Percentiles rank a stretch among this genome's conserved stretches.
These are phyloP conservation scores for Coprinopsis marcescibilis DNA, from an alignment of 768 basidiomycete genomes.

Conservation along the genomic window DNA sequence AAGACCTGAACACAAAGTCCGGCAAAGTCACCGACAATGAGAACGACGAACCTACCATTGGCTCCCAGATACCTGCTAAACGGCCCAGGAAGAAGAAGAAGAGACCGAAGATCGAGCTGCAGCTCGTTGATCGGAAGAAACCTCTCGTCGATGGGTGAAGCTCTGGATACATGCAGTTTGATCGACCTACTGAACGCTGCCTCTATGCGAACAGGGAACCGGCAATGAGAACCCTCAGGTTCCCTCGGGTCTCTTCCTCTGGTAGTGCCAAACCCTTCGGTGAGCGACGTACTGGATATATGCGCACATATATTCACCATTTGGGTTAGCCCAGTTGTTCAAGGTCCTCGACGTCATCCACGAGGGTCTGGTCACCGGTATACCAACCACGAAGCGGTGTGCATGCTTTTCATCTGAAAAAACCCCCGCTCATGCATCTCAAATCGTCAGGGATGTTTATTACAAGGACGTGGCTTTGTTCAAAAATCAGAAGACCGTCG, in stretches of 20 bases:
- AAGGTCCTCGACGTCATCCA: conserved; percentile 64
- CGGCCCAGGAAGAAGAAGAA: conserved; percentile 8
- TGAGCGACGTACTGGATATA: conserved; percentile 14
- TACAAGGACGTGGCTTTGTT: conserved; percentile 83
- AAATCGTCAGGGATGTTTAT: conserved; percentile 66
- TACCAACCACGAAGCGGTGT: conserved; percentile 64
- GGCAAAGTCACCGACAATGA: too few species aligned
- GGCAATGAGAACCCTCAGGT: conserved; percentile 23
- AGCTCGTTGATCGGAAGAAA: conserved; percentile 30
- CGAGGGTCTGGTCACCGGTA: conserved; percentile 48
- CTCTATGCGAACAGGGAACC: conserved; percentile 11
- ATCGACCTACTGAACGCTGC: conserved; percentile 1
- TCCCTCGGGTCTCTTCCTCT: conserved; percentile 27
- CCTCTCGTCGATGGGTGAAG: conserved; percentile 21
- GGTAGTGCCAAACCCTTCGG: conserved; percentile 38
- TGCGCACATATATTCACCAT: conserved; percentile 9
- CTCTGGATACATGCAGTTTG: conserved; percentile 1
- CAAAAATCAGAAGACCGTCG: conserved; percentile 70
- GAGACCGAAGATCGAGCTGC: conserved; percentile 25
- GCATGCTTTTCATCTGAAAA: not conserved
- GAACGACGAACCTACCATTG: too few species aligned
- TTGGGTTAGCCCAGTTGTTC: conserved; percentile 69
- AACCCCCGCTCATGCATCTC: not conserved
- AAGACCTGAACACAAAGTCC: not conserved
- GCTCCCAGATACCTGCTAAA: conserved; percentile 5